A percentile compares a stretch with the other conserved stretches of the same genome.
Conservation (phyloP, 208 protist species). For the Porcisia hertigi region DNA sequence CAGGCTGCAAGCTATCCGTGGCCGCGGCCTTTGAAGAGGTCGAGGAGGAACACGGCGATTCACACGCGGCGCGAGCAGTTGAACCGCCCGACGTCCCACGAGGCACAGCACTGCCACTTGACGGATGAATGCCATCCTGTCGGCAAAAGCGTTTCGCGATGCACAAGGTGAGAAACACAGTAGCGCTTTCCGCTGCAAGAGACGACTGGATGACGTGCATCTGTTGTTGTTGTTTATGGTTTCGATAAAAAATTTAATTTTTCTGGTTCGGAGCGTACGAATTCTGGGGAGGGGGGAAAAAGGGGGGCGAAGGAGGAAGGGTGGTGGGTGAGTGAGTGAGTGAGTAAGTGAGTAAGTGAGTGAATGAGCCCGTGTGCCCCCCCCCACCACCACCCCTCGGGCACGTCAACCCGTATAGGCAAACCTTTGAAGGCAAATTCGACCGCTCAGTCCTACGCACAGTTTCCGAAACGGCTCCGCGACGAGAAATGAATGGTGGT, state of each 20-base stretch:
- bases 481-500: too few relatives aligned
- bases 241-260: neutral
- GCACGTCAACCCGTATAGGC: too few relatives aligned
- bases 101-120: neutral
- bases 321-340: too few relatives aligned
- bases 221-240: neutral
- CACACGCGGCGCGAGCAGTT: neutral
- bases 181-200: neutral
- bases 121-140: neutral
- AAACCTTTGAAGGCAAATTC: too few relatives aligned
- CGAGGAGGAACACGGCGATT: neutral
- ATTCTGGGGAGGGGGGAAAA: too few relatives aligned
- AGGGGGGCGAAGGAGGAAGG: too few relatives aligned
- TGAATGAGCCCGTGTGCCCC: too few relatives aligned
- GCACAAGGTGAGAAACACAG: neutral
- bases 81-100: conserved; percentile 1
- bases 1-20: conserved; percentile 12
- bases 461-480: too few relatives aligned
- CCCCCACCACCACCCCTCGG: too few relatives aligned
- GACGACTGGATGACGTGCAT: neutral
- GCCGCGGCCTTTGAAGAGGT: neutral
- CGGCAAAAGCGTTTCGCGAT: neutral
- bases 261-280: too few relatives aligned
- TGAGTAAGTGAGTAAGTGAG: too few relatives aligned
- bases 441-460: too few relatives aligned